Base-by-base conservation (phyloP, 2,329 filamentous ascomycete genomes). In the Monilinia fructicola region DNA sequence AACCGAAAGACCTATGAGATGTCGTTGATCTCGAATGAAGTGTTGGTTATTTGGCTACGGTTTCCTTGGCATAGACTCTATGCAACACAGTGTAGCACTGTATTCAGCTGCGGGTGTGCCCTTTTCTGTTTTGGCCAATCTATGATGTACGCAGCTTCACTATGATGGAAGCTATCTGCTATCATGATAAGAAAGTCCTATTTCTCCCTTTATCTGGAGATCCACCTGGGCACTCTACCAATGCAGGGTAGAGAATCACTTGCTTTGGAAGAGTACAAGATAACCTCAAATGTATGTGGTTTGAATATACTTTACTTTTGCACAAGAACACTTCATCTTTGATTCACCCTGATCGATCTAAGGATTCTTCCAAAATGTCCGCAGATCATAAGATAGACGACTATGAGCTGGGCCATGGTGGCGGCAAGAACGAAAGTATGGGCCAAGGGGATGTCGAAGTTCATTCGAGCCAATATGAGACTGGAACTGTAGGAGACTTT, bases 381-480 rank as follows among this genome's bases (percentile, higher is more conserved):
- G 54, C 23, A 31, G 60, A 54, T 42, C 46, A n/a, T n/a, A 54
- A 54, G 31, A 21, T 23, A 31, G 60, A 63, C 11, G 50, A 54
- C 23, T 53, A 63, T 23, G 50, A 63, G 18, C 60, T 63, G 35
- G 60, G 60, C 11, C 60, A 63, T 63, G 60, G 23, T 21, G 46
- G 46, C 18, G 28, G 23, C 23, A 63, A 63, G 21, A 63, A 63
- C 18, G 60, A 63, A 38, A 28, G 16, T 28, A 54, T 23, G 10
- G 48, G 16, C 28, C 26, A 40, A 42, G 60, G 46, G 6, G 18
- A 54, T 7, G 16, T 54, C 23, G 60, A 63, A n/a, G 46, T 53
- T 40, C 35, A 42, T 38, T 54, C 60, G 42, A 10, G 23, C 23
- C 48, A 63, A 16, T 5, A n/a, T 63, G 58, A 26, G n/a, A 50